phyloP scores from a whole-genome alignment of 163 green algal species.

The Volvox carteri region DNA sequence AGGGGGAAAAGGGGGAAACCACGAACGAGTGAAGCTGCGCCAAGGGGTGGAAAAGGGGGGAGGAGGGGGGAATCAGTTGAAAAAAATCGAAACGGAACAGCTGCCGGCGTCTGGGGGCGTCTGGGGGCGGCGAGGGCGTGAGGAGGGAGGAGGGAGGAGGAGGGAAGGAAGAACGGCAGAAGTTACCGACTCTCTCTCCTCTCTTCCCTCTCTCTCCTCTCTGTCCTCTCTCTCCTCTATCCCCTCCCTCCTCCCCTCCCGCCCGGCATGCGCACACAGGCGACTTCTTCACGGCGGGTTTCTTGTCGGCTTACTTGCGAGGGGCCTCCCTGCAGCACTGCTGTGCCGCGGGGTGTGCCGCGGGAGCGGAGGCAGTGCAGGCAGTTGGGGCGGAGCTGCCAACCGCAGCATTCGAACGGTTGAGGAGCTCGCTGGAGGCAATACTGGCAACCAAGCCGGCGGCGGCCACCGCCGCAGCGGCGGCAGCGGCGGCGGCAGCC shows the following conservation, averaged over 20 bases:
- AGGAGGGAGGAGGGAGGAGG: background rate
- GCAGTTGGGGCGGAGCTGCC: constrained; percentile 72
- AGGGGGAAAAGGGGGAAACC: background rate
- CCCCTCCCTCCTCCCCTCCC: background rate
- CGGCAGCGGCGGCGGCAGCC: background rate
- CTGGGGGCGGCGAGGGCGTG: background rate
- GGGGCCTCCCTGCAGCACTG: constrained; percentile 56
- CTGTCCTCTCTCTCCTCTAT: background rate
- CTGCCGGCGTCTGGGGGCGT: background rate
- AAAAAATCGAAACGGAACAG: background rate
- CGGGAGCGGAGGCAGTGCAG: constrained; percentile 81
- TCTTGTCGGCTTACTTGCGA: constrained; percentile 78
- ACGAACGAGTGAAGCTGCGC: background rate
- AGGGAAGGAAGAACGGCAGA: background rate
- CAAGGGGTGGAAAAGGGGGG: background rate
- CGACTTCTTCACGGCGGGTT: constrained; percentile 88
- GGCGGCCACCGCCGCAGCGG: background rate
- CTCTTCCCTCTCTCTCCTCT: background rate
- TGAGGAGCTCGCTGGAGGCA: constrained; percentile 41
- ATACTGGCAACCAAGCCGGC: background rate
- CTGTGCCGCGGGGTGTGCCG: constrained; percentile 72
- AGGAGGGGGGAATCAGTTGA: background rate
- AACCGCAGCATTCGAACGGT: constrained; percentile 35
- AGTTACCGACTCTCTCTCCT: background rate
- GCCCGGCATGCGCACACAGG: constrained; percentile 51